Conservation (phyloP, 2,329 filamentous ascomycete genomes). For the Botrytis paeoniae region DNA sequence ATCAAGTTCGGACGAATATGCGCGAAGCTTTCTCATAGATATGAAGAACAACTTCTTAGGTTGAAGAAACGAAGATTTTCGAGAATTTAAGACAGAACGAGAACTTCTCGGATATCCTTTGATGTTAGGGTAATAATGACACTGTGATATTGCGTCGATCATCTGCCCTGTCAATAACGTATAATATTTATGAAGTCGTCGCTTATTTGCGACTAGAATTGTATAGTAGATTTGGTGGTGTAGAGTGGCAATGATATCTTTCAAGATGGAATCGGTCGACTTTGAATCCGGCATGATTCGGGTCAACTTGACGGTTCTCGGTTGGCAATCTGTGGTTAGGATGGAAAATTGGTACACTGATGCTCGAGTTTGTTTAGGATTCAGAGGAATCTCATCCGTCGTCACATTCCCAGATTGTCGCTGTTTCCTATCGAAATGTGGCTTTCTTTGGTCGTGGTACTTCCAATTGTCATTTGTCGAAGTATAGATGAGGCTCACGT, state of each 20-base stretch:
- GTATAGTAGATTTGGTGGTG: not conserved
- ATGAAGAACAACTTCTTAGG: not conserved
- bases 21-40: not conserved
- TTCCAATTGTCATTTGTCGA: not conserved
- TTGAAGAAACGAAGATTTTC: not conserved
- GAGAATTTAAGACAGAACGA: not conserved
- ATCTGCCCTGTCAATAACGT: too few relatives aligned
- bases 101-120: not conserved
- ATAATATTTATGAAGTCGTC: not conserved
- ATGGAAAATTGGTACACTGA: not conserved
- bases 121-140: not conserved
- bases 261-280: not conserved
- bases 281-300: not conserved
- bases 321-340: not conserved
- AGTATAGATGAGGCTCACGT: not conserved
- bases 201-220: not conserved
- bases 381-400: not conserved
- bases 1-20: not conserved
- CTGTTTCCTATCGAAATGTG: not conserved
- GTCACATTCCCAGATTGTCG: not conserved
- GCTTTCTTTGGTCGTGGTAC: not conserved
- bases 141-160: not conserved
- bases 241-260: not conserved
- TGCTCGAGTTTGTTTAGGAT: not conserved
- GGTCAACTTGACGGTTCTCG: not conserved